Percentiles rank a stretch among this genome's conserved stretches.
phyloP scores from a whole-genome alignment of 192 early-diverging fungal genomes.

The Coemansia sp. region DNA sequence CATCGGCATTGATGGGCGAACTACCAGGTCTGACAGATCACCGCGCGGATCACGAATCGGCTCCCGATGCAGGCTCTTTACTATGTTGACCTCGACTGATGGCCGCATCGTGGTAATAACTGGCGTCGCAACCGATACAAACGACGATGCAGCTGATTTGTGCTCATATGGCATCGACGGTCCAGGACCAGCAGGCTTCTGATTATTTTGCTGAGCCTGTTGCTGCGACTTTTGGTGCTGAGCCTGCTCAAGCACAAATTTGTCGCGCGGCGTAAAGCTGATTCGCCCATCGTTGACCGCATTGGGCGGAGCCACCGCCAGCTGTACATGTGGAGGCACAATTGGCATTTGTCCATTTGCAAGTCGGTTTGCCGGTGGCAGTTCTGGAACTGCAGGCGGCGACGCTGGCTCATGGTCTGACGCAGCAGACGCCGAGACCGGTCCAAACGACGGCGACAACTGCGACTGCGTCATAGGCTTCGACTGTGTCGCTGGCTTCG shows the following conservation, averaged over 20 bases:
- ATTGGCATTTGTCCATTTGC: neutral
- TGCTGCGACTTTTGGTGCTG: constrained; percentile 8
- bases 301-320: neutral
- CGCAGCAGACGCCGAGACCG: neutral
- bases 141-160: constrained; percentile 1
- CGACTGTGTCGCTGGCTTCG: neutral
- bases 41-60: constrained; percentile 40
- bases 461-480: neutral
- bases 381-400: neutral
- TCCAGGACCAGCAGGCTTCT: neutral
- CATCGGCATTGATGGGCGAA: neutral
- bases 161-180: neutral
- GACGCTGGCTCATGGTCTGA: neutral
- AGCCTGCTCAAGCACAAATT: constrained; percentile 16
- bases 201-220: neutral
- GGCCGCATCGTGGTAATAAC: neutral
- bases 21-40: constrained; percentile 31
- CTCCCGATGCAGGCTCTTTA: constrained; percentile 27
- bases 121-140: constrained; percentile 7
- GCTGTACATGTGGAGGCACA: neutral
- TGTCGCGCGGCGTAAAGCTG: constrained; percentile 32
- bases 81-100: constrained; percentile 28
- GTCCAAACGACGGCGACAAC: neutral
- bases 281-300: constrained; percentile 27
- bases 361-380: neutral